Conservation (phyloP, 176 grass and related monocot species). For the Avena eriantha region DNA sequence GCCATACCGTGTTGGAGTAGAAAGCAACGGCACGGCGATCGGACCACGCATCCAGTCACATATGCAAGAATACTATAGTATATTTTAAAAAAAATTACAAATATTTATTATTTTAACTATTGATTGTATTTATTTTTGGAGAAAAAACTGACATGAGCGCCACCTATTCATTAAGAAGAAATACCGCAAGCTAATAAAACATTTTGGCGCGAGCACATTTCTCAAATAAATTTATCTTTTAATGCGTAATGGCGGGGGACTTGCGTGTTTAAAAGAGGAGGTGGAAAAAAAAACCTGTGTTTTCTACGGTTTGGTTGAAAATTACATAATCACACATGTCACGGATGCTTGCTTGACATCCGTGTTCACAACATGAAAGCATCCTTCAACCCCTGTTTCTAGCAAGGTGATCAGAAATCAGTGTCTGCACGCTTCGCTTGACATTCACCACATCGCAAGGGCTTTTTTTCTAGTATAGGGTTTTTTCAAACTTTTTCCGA, state of each 20-base stretch:
- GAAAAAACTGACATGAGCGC: not conserved
- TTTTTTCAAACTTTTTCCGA: too few species aligned
- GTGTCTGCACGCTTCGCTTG: not conserved
- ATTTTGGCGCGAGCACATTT: not conserved
- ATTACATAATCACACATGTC: not conserved
- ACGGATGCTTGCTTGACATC: not conserved
- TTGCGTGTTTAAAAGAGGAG: not conserved
- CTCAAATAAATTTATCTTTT: not conserved
- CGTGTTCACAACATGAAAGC: not conserved
- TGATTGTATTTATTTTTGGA: not conserved
- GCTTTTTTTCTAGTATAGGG: not conserved
- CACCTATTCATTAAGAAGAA: not conserved
- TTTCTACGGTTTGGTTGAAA: not conserved
- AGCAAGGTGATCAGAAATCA: not conserved
- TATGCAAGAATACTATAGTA: not conserved
- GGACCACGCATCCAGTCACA: not conserved
- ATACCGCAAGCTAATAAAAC: not conserved
- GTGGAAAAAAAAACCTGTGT: not conserved
- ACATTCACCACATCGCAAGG: not conserved
- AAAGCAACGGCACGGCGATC: constrained; percentile 2
- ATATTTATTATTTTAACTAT: not conserved
- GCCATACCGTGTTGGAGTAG: constrained; percentile 1
- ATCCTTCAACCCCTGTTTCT: not conserved
- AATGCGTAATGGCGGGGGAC: not conserved
- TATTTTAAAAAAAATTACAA: too few species aligned